phyloP scores from a whole-genome alignment of 176 grass and related monocot species.

The Saccharum spontaneum region DNA sequence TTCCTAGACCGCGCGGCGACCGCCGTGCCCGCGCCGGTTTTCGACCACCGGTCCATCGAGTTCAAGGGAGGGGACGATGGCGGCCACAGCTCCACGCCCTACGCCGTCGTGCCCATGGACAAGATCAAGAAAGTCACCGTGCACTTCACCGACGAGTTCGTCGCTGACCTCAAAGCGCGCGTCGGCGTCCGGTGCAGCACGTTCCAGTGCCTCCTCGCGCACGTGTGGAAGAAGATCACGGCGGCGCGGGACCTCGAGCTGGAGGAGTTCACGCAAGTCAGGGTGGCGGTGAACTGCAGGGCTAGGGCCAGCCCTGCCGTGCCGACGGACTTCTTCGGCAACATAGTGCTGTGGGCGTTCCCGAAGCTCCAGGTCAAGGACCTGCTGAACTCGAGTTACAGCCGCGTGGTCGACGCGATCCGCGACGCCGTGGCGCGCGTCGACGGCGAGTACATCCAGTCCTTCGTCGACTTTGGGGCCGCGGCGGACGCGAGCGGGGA shows the following conservation, averaged over 20 bases:
- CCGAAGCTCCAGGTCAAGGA: conserved; percentile 24
- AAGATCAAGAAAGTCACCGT: background rate
- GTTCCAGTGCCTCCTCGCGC: conserved; percentile 41
- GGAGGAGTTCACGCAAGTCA: conserved; percentile 2
- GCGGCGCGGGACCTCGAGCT: too few species aligned
- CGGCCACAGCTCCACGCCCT: background rate
- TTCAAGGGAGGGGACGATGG: background rate
- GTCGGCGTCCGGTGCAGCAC: too few species aligned
- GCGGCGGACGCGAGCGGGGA: background rate
- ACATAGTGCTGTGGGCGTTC: conserved; percentile 52
- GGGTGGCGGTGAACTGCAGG: conserved; percentile 47
- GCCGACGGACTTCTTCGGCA: conserved; percentile 41
- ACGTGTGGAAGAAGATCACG: conserved; percentile 40
- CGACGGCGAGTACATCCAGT: conserved; percentile 42
- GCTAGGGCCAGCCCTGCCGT: background rate
- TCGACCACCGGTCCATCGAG: conserved; percentile 34
- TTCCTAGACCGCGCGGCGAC: background rate
- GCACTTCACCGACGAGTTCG: conserved; percentile 30
- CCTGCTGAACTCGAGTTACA: conserved; percentile 4
- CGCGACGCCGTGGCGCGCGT: conserved; percentile 33
- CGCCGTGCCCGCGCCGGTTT: background rate
- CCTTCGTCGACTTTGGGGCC: conserved; percentile 43
- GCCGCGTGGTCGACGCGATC: conserved; percentile 9
- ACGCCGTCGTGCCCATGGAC: background rate
- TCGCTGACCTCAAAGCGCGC: background rate